Conservation (phyloP, 2,329 filamentous ascomycete genomes). For the Lachnellula suecica region DNA sequence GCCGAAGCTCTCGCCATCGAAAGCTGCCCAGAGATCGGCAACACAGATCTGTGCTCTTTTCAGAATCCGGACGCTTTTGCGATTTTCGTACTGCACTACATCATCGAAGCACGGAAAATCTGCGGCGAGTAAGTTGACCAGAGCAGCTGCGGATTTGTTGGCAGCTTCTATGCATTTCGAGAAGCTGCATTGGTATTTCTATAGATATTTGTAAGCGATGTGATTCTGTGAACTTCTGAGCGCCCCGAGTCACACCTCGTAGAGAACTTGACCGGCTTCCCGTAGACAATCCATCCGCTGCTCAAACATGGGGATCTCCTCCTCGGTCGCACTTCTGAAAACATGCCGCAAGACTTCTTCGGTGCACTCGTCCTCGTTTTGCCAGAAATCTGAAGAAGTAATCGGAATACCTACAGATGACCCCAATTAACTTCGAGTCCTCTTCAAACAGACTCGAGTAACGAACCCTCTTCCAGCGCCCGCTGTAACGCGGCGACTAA, state of each 20-base stretch:
- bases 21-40: constrained; percentile 95
- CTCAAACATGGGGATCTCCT: constrained; percentile 80
- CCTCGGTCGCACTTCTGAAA: constrained; percentile 83
- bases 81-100: constrained; percentile 71
- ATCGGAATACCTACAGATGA: constrained; percentile 71
- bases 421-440: constrained; percentile 17
- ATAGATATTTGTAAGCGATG: constrained; percentile 14
- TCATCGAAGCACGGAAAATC: constrained; percentile 88
- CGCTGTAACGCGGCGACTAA: constrained; percentile 83
- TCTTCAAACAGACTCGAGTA: constrained; percentile 1
- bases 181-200: constrained; percentile 77
- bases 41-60: constrained; percentile 96
- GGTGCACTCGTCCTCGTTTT: constrained; percentile 71
- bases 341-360: constrained; percentile 72
- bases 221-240: not conserved
- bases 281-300: constrained; percentile 77
- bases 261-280: constrained; percentile 79
- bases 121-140: constrained; percentile 82
- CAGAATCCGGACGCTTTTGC: constrained; percentile 73
- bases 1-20: constrained; percentile 77
- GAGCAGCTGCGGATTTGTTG: constrained; percentile 73
- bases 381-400: constrained; percentile 85
- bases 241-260: constrained; percentile 55
- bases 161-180: constrained; percentile 71
- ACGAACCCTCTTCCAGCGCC: constrained; percentile 79